Conservation (phyloP, 257 asterid genomes). For the Solanum paucissectum region DNA sequence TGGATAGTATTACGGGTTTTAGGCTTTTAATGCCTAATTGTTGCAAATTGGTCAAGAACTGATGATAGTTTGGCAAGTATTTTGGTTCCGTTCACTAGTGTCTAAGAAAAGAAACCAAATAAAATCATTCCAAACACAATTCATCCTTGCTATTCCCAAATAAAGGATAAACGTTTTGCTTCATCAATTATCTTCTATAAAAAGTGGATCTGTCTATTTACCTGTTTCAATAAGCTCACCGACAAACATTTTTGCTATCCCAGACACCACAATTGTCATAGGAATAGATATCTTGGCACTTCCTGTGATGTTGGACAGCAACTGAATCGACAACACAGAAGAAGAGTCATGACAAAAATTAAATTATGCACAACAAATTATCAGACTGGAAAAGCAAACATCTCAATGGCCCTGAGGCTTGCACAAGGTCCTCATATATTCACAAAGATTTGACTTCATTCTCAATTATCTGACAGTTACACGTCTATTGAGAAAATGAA, state of each 20-base stretch:
- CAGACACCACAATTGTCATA: conserved; percentile 76
- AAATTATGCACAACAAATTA: not conserved
- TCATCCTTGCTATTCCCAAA: not conserved
- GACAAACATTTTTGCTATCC: conserved; percentile 85
- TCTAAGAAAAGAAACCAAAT: not conserved
- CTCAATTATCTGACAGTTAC: not conserved
- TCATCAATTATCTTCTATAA: not conserved
- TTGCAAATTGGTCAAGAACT: not conserved
- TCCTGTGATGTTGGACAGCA: conserved; percentile 64
- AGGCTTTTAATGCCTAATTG: not conserved
- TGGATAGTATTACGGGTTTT: not conserved
- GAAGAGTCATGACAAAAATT: not conserved
- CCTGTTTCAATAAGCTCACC: conserved; percentile 85
- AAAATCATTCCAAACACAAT: not conserved
- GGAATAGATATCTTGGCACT: conserved; percentile 68
- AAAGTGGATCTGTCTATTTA: not conserved
- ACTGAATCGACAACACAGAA: conserved; percentile 24
- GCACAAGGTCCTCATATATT: not conserved
- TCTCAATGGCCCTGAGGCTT: not conserved
- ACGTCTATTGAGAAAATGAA: not conserved
- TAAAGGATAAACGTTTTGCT: not conserved
- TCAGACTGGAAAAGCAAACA: conserved; percentile 8
- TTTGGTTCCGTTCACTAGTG: not conserved
- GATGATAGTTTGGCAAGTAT: not conserved
- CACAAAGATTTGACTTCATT: not conserved